Evolutionary conservation across 1,284 basidiomycete species (phyloP).

Genomic region (Volvariella volvacea): DNA sequence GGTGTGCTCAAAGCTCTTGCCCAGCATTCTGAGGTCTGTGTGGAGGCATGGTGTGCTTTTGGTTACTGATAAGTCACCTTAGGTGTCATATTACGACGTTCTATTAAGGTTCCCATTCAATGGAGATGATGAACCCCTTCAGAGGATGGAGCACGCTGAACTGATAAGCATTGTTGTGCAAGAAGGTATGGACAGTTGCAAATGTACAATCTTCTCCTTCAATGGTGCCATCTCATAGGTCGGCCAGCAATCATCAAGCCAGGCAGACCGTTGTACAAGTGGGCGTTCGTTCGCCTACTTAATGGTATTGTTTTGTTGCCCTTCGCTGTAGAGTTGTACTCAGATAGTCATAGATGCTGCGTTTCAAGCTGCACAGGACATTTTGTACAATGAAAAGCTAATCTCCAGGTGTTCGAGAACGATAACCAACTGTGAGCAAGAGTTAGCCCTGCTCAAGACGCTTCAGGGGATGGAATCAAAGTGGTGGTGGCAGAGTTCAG

Average conservation of each 20-base stretch:
- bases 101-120: conserved; percentile 89
- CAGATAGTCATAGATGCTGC: conserved; percentile 48
- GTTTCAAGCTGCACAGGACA: conserved; percentile 81
- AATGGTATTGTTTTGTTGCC: conserved; percentile 42
- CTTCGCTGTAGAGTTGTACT: conserved; percentile 3
- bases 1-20: conserved; percentile 73
- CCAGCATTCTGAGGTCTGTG: conserved; percentile 57
- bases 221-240: conserved; percentile 35
- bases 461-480: conserved; percentile 42
- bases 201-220: background rate
- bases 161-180: conserved; percentile 75
- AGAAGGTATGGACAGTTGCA: conserved; percentile 45
- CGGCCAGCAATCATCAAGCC: conserved; percentile 82
- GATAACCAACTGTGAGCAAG: conserved; percentile 70
- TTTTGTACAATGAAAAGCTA: conserved; percentile 70
- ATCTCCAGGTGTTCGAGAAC: conserved; percentile 63
- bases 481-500: conserved; percentile 37
- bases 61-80: background rate
- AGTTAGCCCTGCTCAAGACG: conserved; percentile 61
- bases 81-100: conserved; percentile 81
- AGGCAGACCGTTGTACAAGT: conserved; percentile 85
- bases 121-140: conserved; percentile 76
- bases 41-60: background rate
- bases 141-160: conserved; percentile 87
- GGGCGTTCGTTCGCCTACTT: conserved; percentile 79